phyloP scores from a whole-genome alignment of 345 rosid genomes.

The Eucalyptus polyanthemos region DNA sequence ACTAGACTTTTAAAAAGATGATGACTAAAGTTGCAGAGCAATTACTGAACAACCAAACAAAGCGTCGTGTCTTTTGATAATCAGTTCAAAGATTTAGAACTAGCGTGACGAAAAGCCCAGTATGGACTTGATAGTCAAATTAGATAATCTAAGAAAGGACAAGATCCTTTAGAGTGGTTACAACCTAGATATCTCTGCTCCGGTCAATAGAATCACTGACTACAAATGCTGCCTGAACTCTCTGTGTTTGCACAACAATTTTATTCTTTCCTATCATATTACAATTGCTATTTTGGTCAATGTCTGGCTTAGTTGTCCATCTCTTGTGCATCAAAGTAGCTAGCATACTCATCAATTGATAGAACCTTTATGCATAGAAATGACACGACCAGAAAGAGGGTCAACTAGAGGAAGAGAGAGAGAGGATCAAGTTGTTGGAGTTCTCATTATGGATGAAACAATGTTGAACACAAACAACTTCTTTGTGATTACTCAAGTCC shows the following conservation, averaged over 20 bases:
- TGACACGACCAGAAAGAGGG: neutral
- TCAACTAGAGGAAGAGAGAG: neutral
- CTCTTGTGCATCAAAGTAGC: slow-evolving; percentile 36
- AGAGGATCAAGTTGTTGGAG: neutral
- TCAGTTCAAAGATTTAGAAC: neutral
- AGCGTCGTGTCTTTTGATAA: neutral
- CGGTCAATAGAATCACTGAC: slow-evolving; percentile 80
- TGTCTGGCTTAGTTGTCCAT: no score
- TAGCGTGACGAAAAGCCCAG: neutral
- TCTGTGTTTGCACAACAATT: slow-evolving; percentile 12
- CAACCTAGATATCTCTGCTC: slow-evolving; percentile 91
- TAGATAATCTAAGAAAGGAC: neutral
- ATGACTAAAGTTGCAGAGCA: neutral
- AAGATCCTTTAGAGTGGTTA: neutral
- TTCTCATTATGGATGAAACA: no score
- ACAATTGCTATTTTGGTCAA: neutral
- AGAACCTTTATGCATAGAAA: slow-evolving; percentile 55
- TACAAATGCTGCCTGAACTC: slow-evolving; percentile 77
- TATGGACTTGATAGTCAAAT: neutral
- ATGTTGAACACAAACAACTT: no score
- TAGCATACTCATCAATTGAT: slow-evolving; percentile 69
- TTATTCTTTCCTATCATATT: slow-evolving; percentile 2
- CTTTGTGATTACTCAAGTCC: no score
- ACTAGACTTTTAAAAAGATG: neutral
- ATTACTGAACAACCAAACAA: neutral